Conservation (phyloP, 1,284 basidiomycete genomes). For the Sphaerobolus stellatus region DNA sequence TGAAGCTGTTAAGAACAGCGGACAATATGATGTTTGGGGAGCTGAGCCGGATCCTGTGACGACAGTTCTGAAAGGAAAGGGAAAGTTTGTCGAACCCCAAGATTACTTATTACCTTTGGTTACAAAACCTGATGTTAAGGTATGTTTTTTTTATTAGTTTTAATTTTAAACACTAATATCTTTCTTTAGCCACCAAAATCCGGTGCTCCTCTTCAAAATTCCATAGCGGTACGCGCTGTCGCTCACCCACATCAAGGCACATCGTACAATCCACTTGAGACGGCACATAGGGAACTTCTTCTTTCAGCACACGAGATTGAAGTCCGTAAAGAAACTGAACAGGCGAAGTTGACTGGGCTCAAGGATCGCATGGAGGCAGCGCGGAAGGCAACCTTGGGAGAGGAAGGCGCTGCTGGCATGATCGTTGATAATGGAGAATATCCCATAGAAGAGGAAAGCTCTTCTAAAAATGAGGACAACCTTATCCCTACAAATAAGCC, state of each 20-base stretch:
- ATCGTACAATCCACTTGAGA: slow-evolving; percentile 90
- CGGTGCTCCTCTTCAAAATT: slow-evolving; percentile 47
- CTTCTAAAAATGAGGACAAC: slow-evolving; percentile 26
- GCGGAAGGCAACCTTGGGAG: slow-evolving; percentile 29
- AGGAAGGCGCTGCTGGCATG: slow-evolving; percentile 54
- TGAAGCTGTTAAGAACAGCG: slow-evolving; percentile 67
- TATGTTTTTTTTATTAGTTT: slow-evolving; percentile 21
- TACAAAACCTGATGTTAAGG: slow-evolving; percentile 51
- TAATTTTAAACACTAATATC: slow-evolving; percentile 1
- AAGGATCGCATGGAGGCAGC: slow-evolving; percentile 59
- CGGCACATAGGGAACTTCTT: slow-evolving; percentile 77
- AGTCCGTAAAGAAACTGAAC: slow-evolving; percentile 53
- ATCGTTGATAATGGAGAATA: slow-evolving; percentile 41
- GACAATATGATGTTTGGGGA: slow-evolving; percentile 73
- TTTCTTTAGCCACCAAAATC: slow-evolving; percentile 46
- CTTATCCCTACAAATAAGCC: slow-evolving; percentile 42
- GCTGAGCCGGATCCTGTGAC: slow-evolving; percentile 11
- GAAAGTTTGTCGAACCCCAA: slow-evolving; percentile 39
- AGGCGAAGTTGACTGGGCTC: slow-evolving; percentile 53
- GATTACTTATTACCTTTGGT: slow-evolving; percentile 31
- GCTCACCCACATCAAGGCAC: slow-evolving; percentile 79
- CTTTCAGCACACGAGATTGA: slow-evolving; percentile 70
- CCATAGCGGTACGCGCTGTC: slow-evolving; percentile 66
- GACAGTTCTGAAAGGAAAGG: slow-evolving; percentile 33
- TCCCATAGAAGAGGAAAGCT: slow-evolving; percentile 35